Conservation (phyloP, 768 basidiomycete genomes). For the Mycena kentingensis region DNA sequence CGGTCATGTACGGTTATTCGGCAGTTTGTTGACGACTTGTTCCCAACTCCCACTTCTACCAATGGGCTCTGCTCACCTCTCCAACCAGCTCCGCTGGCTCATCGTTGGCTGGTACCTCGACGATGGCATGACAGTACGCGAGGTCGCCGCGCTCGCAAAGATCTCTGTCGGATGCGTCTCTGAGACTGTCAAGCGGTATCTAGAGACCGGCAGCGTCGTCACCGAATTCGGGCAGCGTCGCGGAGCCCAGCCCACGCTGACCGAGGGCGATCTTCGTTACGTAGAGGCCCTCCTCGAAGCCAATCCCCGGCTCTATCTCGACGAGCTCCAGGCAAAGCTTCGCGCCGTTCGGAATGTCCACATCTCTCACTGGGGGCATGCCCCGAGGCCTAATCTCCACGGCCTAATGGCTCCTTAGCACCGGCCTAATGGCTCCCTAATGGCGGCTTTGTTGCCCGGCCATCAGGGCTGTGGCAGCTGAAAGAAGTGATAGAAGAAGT, state of each 20-base stretch:
- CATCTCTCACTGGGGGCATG: conserved; percentile 23
- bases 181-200: conserved; percentile 15
- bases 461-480: too few species aligned
- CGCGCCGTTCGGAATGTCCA: background rate
- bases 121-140: background rate
- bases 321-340: conserved; percentile 23
- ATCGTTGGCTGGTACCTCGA: conserved; percentile 10
- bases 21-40: too few species aligned
- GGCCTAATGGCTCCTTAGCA: too few species aligned
- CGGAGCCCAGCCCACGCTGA: conserved; percentile 19
- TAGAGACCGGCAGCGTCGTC: conserved; percentile 6
- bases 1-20: too few species aligned
- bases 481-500: too few species aligned
- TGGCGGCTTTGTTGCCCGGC: too few species aligned
- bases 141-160: conserved; percentile 1
- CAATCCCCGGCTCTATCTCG: conserved; percentile 24
- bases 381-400: too few species aligned
- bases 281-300: conserved; percentile 8
- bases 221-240: conserved; percentile 18
- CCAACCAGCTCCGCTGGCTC: too few species aligned
- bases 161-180: conserved; percentile 15
- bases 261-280: conserved; percentile 16
- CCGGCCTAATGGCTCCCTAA: too few species aligned
- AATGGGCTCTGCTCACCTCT: too few species aligned
- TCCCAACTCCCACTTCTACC: too few species aligned